Conservation (phyloP, 805 yeast species). For the Hanseniaspora lachancei region DNA sequence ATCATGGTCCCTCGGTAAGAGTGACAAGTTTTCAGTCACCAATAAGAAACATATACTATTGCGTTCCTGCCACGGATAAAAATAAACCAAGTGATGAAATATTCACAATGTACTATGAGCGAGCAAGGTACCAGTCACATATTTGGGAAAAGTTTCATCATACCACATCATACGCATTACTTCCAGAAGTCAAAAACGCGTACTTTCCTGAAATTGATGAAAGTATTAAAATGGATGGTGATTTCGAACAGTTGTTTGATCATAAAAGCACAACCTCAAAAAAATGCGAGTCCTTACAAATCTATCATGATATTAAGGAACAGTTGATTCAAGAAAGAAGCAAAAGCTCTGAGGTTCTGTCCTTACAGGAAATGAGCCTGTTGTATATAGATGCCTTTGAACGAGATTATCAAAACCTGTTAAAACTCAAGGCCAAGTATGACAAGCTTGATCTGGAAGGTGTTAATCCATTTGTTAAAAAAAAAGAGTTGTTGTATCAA, state of each 20-base stretch:
- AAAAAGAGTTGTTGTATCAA: neutral
- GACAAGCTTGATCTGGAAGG: neutral
- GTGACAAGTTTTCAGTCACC: neutral
- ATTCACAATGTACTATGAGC: neutral
- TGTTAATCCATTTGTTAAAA: neutral
- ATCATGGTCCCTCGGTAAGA: conserved; percentile 3
- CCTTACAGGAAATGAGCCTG: neutral
- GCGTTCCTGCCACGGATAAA: neutral
- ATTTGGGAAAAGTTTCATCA: neutral
- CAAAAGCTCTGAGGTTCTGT: neutral
- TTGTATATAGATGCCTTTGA: neutral
- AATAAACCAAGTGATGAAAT: neutral
- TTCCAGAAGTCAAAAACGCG: neutral
- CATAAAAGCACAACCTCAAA: neutral
- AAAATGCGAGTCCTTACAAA: neutral
- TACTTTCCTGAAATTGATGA: neutral
- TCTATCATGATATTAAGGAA: neutral
- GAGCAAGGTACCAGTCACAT: neutral
- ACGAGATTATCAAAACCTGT: neutral
- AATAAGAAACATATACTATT: neutral
- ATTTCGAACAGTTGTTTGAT: neutral
- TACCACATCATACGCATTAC: neutral
- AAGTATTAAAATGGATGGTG: neutral
- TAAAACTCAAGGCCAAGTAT: neutral
- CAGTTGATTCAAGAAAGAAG: neutral